Base-by-base conservation (phyloP, 2,329 filamentous ascomycete genomes). In the Phaeosphaeriaceae sp. region DNA sequence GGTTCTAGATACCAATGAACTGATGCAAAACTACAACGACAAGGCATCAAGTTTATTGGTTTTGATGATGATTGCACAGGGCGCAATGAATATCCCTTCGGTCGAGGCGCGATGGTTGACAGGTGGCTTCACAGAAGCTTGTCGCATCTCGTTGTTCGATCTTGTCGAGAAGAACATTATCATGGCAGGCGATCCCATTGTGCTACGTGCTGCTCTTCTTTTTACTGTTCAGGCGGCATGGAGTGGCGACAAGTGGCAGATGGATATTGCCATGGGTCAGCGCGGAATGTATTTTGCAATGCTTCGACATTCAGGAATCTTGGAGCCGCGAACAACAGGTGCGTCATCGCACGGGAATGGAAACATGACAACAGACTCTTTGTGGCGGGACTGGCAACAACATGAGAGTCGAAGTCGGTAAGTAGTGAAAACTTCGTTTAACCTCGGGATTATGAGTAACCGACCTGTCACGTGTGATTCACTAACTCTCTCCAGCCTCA, bases 241-340 rank as follows among this genome's bases (percentile, higher is more conserved):
- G 87, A 87, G 86, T 64, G 87, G 87, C 37, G 87, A 89, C 69
- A 89, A 89, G 72, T 89, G 87, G 86, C 84, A 88, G 57, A 89
- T 89, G 86, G 86, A 89, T 62, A 88, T 89, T 56, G 83, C 86
- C 34, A 88, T 89, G 85, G 86, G 87, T 23, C 87, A 89, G 69
- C 80, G 86, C 39, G 85, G 85, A 48, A 89, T 89, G 85, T 89
- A 89, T 67, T 80, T 88, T 51, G 81, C 86, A 50, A 89, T 89
- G 87, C 74, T 89, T 17, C 82, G 85, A 60, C 85, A 89, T 66
- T 86, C 85, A 0, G 86, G 87, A 17, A 83, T 87, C 74, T 74
- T 89, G 23, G 85, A 88, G 50, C 73, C 75, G 7, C 79, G 77
- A 45, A 75, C 74, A 4, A 72, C 74, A 16, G 73, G 21, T 4